Evolutionary conservation across 2,329 filamentous ascomycete genomes (phyloP).

Genomic region (Leptosphaerulina australis): DNA sequence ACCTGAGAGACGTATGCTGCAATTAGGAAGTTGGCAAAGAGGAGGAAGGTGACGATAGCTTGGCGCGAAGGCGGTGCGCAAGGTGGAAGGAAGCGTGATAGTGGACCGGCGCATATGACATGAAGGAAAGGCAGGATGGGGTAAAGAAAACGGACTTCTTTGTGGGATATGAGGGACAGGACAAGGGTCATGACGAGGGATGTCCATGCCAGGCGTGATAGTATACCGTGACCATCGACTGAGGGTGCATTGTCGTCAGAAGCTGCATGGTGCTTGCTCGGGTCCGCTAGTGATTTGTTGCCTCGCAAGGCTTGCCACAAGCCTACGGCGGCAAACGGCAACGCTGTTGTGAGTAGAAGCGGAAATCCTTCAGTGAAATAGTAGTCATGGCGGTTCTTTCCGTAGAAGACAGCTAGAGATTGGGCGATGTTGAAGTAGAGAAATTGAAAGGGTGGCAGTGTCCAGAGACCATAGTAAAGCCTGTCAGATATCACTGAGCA

Average conservation of each 20-base stretch:
- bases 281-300: not conserved
- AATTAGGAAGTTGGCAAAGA: conserved; percentile 72
- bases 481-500: conserved; percentile 73
- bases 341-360: conserved; percentile 78
- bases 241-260: not conserved
- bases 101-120: conserved; percentile 72
- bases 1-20: conserved; percentile 74
- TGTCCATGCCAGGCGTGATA: conserved; percentile 43
- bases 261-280: not conserved
- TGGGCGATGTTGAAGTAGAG: conserved; percentile 90
- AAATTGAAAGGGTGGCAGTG: conserved; percentile 85
- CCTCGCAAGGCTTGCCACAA: conserved; percentile 57
- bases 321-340: conserved; percentile 75
- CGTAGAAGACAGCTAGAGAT: conserved; percentile 90
- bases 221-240: conserved; percentile 20
- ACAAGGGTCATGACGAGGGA: conserved; percentile 65
- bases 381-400: conserved; percentile 88
- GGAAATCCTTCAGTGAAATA: conserved; percentile 90
- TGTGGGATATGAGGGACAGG: conserved; percentile 85
- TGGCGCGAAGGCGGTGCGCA: conserved; percentile 51
- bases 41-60: conserved; percentile 56
- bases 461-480: conserved; percentile 82
- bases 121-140: conserved; percentile 88
- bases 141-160: conserved; percentile 97
- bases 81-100: conserved; percentile 67